A percentile compares a stretch with the other conserved stretches of the same genome.
Evolutionary conservation across 371 early-diverging fungal genomes (phyloP).

Genomic region (Mucor racemosus): DNA sequence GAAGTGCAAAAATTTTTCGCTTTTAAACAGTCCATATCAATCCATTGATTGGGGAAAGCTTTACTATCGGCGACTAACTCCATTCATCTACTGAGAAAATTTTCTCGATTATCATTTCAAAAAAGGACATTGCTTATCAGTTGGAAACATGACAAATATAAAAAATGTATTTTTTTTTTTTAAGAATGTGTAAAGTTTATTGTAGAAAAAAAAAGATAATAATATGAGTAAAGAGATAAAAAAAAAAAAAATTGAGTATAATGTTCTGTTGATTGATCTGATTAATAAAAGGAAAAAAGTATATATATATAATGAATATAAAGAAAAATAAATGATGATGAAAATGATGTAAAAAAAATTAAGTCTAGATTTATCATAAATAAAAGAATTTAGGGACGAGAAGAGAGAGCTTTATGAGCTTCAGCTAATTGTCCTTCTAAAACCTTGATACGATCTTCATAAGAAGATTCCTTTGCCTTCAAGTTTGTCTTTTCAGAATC

Average conservation of each 20-base stretch:
- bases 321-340: constrained; percentile 6
- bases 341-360: constrained; percentile 1
- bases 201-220: not conserved
- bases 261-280: not conserved
- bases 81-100: not conserved
- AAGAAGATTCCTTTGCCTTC: constrained; percentile 63
- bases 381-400: constrained; percentile 15
- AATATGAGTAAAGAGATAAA: not conserved
- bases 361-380: not conserved
- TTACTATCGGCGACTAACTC: not conserved
- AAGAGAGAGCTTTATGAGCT: constrained; percentile 56
- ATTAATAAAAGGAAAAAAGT: too few species aligned
- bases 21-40: constrained; percentile 1
- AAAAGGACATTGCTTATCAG: not conserved
- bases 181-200: not conserved
- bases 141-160: not conserved
- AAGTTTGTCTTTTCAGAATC: constrained; percentile 69
- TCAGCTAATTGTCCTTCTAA: constrained; percentile 72
- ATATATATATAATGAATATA: constrained; percentile 1
- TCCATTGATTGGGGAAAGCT: not conserved
- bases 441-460: constrained; percentile 63
- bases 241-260: not conserved
- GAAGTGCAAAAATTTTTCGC: constrained; percentile 1
- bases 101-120: not conserved
- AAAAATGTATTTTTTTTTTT: too few species aligned